Percentiles rank a stretch among this genome's conserved stretches.
These are phyloP conservation scores for Exsudoporus floridanus DNA, from an alignment of 1,284 basidiomycete species.

Conservation along the genomic window DNA sequence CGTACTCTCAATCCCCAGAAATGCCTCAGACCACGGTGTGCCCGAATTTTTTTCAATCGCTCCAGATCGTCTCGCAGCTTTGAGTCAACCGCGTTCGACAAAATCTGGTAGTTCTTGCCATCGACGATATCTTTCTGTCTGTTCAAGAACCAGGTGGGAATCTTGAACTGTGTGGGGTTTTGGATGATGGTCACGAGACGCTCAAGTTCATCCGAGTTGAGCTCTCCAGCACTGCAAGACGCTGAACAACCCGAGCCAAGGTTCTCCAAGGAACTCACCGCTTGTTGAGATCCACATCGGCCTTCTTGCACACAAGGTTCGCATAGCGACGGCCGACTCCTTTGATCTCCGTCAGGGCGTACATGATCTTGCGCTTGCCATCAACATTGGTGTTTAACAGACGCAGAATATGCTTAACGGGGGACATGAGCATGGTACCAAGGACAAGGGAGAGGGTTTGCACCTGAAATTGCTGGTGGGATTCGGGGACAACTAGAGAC, in stretches of 20 bases:
- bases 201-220: conserved; percentile 97
- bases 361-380: conserved; percentile 99
- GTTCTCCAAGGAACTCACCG: conserved; percentile 61
- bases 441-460: background rate
- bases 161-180: conserved; percentile 99
- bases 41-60: conserved; percentile 98
- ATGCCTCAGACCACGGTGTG: conserved; percentile 97
- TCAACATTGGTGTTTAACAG: conserved; percentile 99
- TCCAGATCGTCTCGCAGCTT: conserved; percentile 99
- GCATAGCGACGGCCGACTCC: conserved; percentile 99
- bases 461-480: conserved; percentile 92
- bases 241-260: background rate
- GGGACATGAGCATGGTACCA: conserved; percentile 6
- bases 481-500: conserved; percentile 93
- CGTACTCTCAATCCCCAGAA: conserved; percentile 95
- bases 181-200: conserved; percentile 99
- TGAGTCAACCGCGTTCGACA: conserved; percentile 98
- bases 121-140: conserved; percentile 98
- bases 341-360: conserved; percentile 98
- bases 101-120: conserved; percentile 94
- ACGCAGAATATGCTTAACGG: conserved; percentile 88
- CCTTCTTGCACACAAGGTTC: conserved; percentile 99
- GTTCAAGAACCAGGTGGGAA: conserved; percentile 99
- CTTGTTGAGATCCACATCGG: conserved; percentile 98
- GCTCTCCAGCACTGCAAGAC: conserved; percentile 75